Evolutionary conservation across 768 basidiomycete genomes (phyloP), one percentile per base, ranked within the genome.

Genomic region (Rickenella mellea): DNA sequence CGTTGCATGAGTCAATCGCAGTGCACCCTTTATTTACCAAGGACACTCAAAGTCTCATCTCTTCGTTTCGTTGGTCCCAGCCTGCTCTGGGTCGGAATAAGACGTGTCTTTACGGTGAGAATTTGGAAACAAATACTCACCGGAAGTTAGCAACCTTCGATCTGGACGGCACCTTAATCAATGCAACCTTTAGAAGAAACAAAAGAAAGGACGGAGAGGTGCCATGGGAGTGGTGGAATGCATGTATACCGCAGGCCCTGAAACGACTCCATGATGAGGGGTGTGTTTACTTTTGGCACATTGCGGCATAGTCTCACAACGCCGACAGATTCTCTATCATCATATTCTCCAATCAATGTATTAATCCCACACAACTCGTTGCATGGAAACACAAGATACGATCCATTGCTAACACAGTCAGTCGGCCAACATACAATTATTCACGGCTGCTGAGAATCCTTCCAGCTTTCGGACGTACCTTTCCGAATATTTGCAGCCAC

Each of bases 91-190:
- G 62, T 2, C 51, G 55, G 2, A 47, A 53, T 15, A 52, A 51
- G 9, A 60, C 64, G 11, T 68, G 65, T 42, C 52, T 66, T 7
- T 62, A 67, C 43, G 68, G 61, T 26, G 41, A 55, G 21, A 56
- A 64, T 54, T 48, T 58, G 6, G 48, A 55, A 0, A 80, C 79
- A 0, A 54, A 59, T 10, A 61, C 65, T 6, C 62, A 60, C 1
- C 27, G 66, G n/a, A 83, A 80, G 49, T 73, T 90, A 25, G 83
- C 86, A 8, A 73, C 79, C 10, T 85, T 92, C 48, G 92, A 96
- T 57, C 64, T 96, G 19, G 92, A 96, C 55, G 89, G 86, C 2
- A 92, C 89, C 0, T 51, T 93, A 45, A 90, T 96, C 56, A 55
- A 60, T 42, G 57, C 69, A 0, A 44, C 47, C 27, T 61, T 58